Conservation (phyloP, 495 filamentous ascomycete species). For the Tuber microsphaerosporum region DNA sequence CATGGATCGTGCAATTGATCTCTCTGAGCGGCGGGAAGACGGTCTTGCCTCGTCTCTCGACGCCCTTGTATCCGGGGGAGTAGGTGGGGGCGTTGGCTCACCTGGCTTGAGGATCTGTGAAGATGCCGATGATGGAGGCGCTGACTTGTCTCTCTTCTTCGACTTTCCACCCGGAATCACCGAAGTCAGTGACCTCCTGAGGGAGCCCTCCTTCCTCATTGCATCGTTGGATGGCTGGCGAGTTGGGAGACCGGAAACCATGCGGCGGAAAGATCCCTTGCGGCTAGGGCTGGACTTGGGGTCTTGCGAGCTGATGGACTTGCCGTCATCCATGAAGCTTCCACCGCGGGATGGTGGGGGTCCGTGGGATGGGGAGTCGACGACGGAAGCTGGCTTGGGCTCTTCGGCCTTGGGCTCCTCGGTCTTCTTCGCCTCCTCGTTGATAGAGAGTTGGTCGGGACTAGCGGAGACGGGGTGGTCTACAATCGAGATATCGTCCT, state of each 20-base stretch:
- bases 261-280: slow-evolving; percentile 30
- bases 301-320: slow-evolving; percentile 27
- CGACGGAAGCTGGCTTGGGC: slow-evolving; percentile 44
- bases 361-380: slow-evolving; percentile 38
- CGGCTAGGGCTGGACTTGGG: slow-evolving; percentile 21
- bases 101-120: slow-evolving; percentile 34
- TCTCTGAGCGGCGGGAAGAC: slow-evolving; percentile 33
- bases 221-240: slow-evolving; percentile 29
- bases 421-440: slow-evolving; percentile 40
- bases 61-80: slow-evolving; percentile 30
- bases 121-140: slow-evolving; percentile 20
- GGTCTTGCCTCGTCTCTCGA: slow-evolving; percentile 30
- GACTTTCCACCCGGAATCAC: slow-evolving; percentile 26
- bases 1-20: slow-evolving; percentile 30
- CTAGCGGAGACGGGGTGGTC: slow-evolving; percentile 30
- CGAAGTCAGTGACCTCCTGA: slow-evolving; percentile 30
- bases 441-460: slow-evolving; percentile 36
- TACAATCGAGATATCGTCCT: slow-evolving; percentile 41
- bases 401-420: slow-evolving; percentile 28
- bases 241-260: slow-evolving; percentile 16
- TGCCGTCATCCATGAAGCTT: slow-evolving; percentile 27
- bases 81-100: slow-evolving; percentile 39
- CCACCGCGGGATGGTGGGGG: slow-evolving; percentile 13
- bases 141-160: slow-evolving; percentile 26
- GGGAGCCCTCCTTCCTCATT: slow-evolving; percentile 18